phyloP scores from a whole-genome alignment of 1,284 basidiomycete species.

The Hypsizygus ulmarius region DNA sequence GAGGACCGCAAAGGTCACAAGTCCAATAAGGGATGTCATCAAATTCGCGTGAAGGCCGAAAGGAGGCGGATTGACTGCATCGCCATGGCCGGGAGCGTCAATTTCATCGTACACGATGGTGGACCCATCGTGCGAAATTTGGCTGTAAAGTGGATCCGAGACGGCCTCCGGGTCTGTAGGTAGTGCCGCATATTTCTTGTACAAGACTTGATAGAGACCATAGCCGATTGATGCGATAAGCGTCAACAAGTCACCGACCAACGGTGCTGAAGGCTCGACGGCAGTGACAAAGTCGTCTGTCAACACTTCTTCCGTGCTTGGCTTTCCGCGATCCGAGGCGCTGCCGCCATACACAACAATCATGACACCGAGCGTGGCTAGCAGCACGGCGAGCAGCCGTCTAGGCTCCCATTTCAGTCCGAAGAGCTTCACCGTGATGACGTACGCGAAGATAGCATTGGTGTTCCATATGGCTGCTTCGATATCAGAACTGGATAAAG shows the following conservation, averaged over 20 bases:
- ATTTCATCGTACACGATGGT: conserved; percentile 16
- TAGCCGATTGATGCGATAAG: conserved; percentile 67
- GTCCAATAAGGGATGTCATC: conserved; percentile 65
- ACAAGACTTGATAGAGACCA: conserved; percentile 76
- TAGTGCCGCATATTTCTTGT: conserved; percentile 75
- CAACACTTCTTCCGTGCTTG: conserved; percentile 12
- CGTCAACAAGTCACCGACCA: conserved; percentile 75
- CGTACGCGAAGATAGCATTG: conserved; percentile 81
- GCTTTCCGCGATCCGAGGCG: conserved; percentile 24
- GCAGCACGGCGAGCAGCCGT: conserved; percentile 62
- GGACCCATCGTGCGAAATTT: conserved; percentile 35
- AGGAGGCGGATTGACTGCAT: conserved; percentile 54
- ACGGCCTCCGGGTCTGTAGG: conserved; percentile 54
- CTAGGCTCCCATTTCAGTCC: conserved; percentile 59
- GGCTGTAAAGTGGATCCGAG: conserved; percentile 42
- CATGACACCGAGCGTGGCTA: conserved; percentile 75
- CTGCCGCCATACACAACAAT: conserved; percentile 77
- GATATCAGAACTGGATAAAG: conserved; percentile 9
- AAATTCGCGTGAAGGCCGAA: conserved; percentile 80
- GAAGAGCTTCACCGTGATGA: conserved; percentile 65
- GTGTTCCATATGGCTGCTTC: conserved; percentile 73
- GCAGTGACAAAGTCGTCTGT: conserved; percentile 16
- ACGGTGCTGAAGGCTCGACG: conserved; percentile 44
- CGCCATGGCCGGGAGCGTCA: conserved; percentile 20
- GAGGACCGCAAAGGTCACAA: conserved; percentile 61